Evolutionary conservation across 495 filamentous ascomycete genomes (phyloP).

Genomic region (Penicillium egyptiacum): DNA sequence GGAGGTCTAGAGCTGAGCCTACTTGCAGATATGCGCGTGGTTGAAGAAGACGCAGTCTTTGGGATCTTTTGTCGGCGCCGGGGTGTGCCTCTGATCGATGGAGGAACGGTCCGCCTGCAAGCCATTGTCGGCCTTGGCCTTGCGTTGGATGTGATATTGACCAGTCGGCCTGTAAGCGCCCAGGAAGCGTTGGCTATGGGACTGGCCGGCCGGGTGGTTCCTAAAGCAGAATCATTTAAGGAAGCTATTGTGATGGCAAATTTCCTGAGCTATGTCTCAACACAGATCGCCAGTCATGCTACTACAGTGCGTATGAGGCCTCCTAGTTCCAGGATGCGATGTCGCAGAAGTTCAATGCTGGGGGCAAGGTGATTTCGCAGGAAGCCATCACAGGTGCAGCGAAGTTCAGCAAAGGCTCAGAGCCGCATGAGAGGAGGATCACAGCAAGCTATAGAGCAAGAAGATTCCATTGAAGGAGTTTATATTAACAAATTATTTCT

Average conservation of each 20-base stretch:
- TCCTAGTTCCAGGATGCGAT: slow-evolving; percentile 45
- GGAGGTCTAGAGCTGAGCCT: slow-evolving; percentile 50
- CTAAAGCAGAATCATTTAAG: slow-evolving; percentile 45
- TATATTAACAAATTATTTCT: slow-evolving; percentile 13
- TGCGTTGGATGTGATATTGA: slow-evolving; percentile 53
- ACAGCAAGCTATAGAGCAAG: slow-evolving; percentile 19
- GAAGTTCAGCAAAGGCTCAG: slow-evolving; percentile 42
- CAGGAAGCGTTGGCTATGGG: slow-evolving; percentile 50
- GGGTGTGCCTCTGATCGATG: slow-evolving; percentile 52
- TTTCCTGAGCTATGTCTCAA: slow-evolving; percentile 52
- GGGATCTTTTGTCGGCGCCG: slow-evolving; percentile 52
- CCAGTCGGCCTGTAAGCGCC: slow-evolving; percentile 44
- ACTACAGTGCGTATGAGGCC: slow-evolving; percentile 47
- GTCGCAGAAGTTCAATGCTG: slow-evolving; percentile 42
- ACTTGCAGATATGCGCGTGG: slow-evolving; percentile 47
- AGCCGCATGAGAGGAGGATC: slow-evolving; percentile 38
- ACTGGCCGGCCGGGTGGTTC: slow-evolving; percentile 48
- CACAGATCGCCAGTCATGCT: slow-evolving; percentile 37
- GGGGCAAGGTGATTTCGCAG: slow-evolving; percentile 32
- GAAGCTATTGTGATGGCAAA: slow-evolving; percentile 43
- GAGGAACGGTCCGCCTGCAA: slow-evolving; percentile 49
- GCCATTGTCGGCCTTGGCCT: slow-evolving; percentile 49
- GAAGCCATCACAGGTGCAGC: slow-evolving; percentile 46
- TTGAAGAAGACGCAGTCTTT: slow-evolving; percentile 48
- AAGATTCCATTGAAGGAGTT: not conserved